A percentile compares a stretch with the other conserved stretches of the same genome.
These are phyloP conservation scores for Cutaneotrichosporon arboriforme DNA, from an alignment of 1,284 basidiomycete genomes.

Conservation along the genomic window DNA sequence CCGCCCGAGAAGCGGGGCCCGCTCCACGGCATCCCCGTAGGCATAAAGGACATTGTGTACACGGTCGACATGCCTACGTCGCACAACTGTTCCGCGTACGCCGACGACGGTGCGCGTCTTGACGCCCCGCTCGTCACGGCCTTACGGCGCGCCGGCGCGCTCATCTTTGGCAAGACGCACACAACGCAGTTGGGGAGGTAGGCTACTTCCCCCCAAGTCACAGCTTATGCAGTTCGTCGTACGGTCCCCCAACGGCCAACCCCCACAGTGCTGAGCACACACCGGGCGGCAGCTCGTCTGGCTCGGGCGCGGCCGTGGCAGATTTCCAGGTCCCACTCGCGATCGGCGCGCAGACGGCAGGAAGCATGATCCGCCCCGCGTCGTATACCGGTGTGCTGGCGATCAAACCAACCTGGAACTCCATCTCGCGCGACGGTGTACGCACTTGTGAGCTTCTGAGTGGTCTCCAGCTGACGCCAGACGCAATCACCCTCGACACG, in stretches of 20 bases:
- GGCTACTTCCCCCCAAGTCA: slow-evolving; percentile 2
- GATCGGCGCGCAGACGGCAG: slow-evolving; percentile 30
- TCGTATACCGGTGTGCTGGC: slow-evolving; percentile 38
- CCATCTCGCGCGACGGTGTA: slow-evolving; percentile 36
- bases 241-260: slow-evolving; percentile 29
- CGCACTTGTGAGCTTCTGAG: slow-evolving; percentile 25
- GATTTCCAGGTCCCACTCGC: slow-evolving; percentile 34
- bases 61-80: slow-evolving; percentile 37
- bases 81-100: slow-evolving; percentile 27
- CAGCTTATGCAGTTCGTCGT: slow-evolving; percentile 18
- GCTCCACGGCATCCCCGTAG: slow-evolving; percentile 33
- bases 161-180: slow-evolving; percentile 41
- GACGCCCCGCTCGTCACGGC: slow-evolving; percentile 28
- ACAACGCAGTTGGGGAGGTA: slow-evolving; percentile 38
- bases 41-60: slow-evolving; percentile 33
- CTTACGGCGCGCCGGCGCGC: slow-evolving; percentile 26
- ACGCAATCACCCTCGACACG: slow-evolving; percentile 34
- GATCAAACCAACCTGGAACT: slow-evolving; percentile 38
- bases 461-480: slow-evolving; percentile 6
- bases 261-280: slow-evolving; percentile 29
- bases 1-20: slow-evolving; percentile 26
- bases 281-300: slow-evolving; percentile 36
- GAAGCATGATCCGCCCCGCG: slow-evolving; percentile 35
- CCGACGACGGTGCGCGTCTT: slow-evolving; percentile 13
- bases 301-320: slow-evolving; percentile 36